Base-by-base conservation (phyloP, 257 asterid species). In the Nicotiana tabacum region DNA sequence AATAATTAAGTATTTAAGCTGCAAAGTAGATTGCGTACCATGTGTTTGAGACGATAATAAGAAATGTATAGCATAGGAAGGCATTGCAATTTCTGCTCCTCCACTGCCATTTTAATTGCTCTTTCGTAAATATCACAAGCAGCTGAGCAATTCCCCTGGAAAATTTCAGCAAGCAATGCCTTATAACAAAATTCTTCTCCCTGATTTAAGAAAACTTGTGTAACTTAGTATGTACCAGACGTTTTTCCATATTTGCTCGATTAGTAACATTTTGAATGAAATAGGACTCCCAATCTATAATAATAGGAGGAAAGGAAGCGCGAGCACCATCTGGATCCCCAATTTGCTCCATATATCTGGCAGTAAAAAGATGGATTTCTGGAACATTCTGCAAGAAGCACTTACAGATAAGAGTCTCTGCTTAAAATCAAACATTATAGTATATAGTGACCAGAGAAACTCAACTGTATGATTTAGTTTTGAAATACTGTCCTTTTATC, bases 171-270 rank as follows among this genome's bases (percentile, higher is more conserved):
- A 37, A 82, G 43, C 62, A 56, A 70, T 33, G 78, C 43, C 80
- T 83, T 46, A 84, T 66, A 5, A 83, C 60, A 83, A 32, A 43
- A 83, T 74, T 72, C 82, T 76, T 0, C 64, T 67, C 66, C 66
- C 82, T 35, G 64, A 74, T 51, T 77, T 81, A 78, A 29, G 62
- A 81, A 76, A 60, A 87, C 67, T 88, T 62, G 66, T 78, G 81
- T 83, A 85, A 66, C 46, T 72, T 77, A 83, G 68, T 66, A 65
- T 90, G 69, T 87, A 95, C 99, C 95, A 87, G 87, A 64, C 98
- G 99, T 77, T 94, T 94, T 91, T 92, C 96, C 88, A 94, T 86
- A 89, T 94, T 95, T 76, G 97, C 98, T 90, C 85, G 91, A 69
- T 88, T 86, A 70, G 84, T 86, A 78, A 87, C 88, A 55, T 84